These are phyloP conservation scores for Colletotrichum lentis DNA, from an alignment of 2,329 filamentous ascomycete genomes.

Conservation along the genomic window DNA sequence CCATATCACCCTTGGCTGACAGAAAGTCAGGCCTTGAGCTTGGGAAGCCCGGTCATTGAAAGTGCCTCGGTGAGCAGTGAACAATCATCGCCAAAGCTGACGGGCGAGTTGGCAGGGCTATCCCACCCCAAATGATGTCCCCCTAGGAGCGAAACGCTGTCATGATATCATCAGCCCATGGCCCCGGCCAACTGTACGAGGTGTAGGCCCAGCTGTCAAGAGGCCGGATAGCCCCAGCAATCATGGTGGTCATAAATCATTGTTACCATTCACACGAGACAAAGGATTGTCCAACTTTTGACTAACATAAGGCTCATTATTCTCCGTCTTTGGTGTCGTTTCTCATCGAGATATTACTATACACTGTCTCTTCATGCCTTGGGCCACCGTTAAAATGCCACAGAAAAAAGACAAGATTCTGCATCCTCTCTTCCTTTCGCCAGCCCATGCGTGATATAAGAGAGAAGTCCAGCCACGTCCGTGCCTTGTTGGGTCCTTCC, in stretches of 20 bases:
- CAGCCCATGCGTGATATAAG: conserved; percentile 33
- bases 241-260: neutral
- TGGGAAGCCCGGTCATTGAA: too few relatives aligned
- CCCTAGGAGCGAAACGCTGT: neutral
- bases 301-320: conserved; percentile 14
- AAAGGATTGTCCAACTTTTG: neutral
- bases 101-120: too few relatives aligned
- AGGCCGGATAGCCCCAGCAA: neutral
- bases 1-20: too few relatives aligned
- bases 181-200: neutral
- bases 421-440: conserved; percentile 24
- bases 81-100: too few relatives aligned
- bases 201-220: neutral
- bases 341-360: conserved; percentile 34
- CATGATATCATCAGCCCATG: neutral
- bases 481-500: conserved; percentile 36
- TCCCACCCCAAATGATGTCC: too few relatives aligned
- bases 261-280: neutral
- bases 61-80: too few relatives aligned
- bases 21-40: too few relatives aligned
- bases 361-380: conserved; percentile 34
- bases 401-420: conserved; percentile 1
- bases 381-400: conserved; percentile 22
- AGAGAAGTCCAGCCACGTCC: conserved; percentile 17
- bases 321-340: conserved; percentile 30